These are phyloP conservation scores for Dactylonectria estremocensis DNA, from an alignment of 2,329 filamentous ascomycete species.

Conservation along the genomic window DNA sequence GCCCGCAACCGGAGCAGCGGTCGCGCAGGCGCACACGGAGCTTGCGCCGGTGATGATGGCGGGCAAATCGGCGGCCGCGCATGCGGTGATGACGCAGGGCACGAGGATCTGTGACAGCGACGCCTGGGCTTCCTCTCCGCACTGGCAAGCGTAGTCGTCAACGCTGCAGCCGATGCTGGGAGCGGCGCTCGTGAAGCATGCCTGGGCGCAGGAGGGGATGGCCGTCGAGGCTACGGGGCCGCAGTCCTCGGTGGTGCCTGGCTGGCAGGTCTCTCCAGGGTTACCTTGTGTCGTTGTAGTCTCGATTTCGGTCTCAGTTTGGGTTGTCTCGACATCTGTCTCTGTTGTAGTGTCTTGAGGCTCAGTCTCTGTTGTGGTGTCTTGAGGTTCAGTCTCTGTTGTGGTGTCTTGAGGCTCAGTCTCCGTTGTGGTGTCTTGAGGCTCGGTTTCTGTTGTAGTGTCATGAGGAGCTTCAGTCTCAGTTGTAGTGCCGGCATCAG, in stretches of 20 bases:
- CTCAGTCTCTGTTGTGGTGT: neutral
- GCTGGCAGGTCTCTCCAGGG: slow-evolving; percentile 27
- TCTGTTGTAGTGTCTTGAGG: neutral
- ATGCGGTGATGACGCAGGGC: slow-evolving; percentile 47
- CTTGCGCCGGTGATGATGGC: slow-evolving; percentile 47
- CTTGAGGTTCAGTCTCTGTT: neutral
- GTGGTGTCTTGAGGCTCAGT: neutral
- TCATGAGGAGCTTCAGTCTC: too few relatives aligned
- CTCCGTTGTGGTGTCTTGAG: slow-evolving; percentile 3
- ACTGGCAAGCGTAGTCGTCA: slow-evolving; percentile 49
- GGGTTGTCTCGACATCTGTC: neutral
- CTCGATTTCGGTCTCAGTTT: neutral
- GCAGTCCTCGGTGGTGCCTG: slow-evolving; percentile 41
- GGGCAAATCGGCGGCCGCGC: slow-evolving; percentile 37
- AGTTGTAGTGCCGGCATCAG: neutral
- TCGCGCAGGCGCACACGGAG: slow-evolving; percentile 36
- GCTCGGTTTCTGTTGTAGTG: slow-evolving; percentile 4
- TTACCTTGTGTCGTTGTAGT: slow-evolving; percentile 2
- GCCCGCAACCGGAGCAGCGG: slow-evolving; percentile 23
- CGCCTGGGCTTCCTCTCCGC: slow-evolving; percentile 42
- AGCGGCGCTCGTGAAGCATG: slow-evolving; percentile 49
- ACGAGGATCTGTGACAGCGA: slow-evolving; percentile 44
- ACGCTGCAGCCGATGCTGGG: slow-evolving; percentile 46
- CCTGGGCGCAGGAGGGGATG: slow-evolving; percentile 48
- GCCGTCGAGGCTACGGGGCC: slow-evolving; percentile 45